Percentiles rank a stretch among this genome's conserved stretches.
Conservation (phyloP, 139 green algal genomes). For the Chlorella sp. region DNA sequence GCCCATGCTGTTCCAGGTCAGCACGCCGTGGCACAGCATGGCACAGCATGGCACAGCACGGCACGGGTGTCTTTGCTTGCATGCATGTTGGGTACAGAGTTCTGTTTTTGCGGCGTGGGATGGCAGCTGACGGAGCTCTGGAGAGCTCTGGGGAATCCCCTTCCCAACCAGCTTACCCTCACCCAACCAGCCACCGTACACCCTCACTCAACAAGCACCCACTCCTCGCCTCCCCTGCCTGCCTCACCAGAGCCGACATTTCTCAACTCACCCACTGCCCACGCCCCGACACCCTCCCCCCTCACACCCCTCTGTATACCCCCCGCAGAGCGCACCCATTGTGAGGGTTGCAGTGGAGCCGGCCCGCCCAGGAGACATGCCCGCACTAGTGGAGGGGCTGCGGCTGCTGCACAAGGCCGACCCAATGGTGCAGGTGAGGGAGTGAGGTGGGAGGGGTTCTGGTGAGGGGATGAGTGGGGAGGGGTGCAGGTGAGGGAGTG, state of each 20-base stretch:
- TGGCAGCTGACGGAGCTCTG: too few species aligned
- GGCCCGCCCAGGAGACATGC: constrained; percentile 78
- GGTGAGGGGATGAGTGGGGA: too few species aligned
- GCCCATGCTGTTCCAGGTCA: constrained; percentile 92
- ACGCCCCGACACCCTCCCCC: not conserved
- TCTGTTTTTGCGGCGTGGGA: not conserved
- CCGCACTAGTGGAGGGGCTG: constrained; percentile 82
- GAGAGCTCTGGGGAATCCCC: too few species aligned
- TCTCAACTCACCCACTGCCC: not conserved
- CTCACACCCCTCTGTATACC: not conserved
- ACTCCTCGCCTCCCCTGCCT: not conserved
- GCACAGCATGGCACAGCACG: too few species aligned
- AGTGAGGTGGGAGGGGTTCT: too few species aligned
- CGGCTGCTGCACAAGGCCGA: constrained; percentile 93
- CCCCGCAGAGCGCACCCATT: constrained; percentile 78
- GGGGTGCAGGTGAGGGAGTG: too few species aligned
- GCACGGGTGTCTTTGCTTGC: too few species aligned
- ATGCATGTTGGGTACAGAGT: not conserved
- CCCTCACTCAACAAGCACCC: not conserved
- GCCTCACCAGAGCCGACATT: not conserved
- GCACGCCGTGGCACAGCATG: too few species aligned
- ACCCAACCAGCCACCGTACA: too few species aligned
- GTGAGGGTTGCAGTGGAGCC: constrained; percentile 96
- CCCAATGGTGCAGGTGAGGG: constrained; percentile 76
- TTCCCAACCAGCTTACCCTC: too few species aligned